These are phyloP conservation scores for Golubevia sp. DNA, from an alignment of 1,284 basidiomycete genomes.

Conservation along the genomic window DNA sequence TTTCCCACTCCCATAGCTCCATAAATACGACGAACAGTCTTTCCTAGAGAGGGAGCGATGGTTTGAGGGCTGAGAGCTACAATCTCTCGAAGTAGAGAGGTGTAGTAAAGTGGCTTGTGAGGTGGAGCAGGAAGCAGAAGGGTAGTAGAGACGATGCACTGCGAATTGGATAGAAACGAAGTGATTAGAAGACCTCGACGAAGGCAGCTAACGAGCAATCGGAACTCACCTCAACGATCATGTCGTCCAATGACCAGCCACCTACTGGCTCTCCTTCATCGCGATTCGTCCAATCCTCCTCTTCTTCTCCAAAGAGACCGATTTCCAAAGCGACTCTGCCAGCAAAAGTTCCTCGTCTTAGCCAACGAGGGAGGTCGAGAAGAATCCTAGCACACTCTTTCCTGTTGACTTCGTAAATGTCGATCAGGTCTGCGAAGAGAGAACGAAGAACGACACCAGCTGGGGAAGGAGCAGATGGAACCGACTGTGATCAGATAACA, in stretches of 20 bases:
- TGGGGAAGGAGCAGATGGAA: slow-evolving; percentile 74
- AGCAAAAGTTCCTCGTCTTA: slow-evolving; percentile 73
- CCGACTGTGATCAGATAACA: slow-evolving; percentile 67
- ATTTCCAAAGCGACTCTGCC: slow-evolving; percentile 21
- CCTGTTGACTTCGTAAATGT: slow-evolving; percentile 93
- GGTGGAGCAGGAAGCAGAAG: slow-evolving; percentile 78
- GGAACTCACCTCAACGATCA: slow-evolving; percentile 72
- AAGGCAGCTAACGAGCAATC: no score
- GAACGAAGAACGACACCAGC: slow-evolving; percentile 80
- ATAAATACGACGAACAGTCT: slow-evolving; percentile 88
- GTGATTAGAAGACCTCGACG: no score
- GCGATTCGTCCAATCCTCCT: slow-evolving; percentile 59
- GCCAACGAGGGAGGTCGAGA: slow-evolving; percentile 85
- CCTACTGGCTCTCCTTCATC: slow-evolving; percentile 42
- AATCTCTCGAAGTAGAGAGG: slow-evolving; percentile 85
- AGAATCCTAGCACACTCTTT: slow-evolving; percentile 89
- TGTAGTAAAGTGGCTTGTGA: slow-evolving; percentile 80
- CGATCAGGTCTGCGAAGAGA: slow-evolving; percentile 78
- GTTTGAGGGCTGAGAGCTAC: slow-evolving; percentile 89
- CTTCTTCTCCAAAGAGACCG: slow-evolving; percentile 46
- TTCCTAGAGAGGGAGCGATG: slow-evolving; percentile 92
- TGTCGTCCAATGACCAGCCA: slow-evolving; percentile 58
- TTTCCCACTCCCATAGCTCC: slow-evolving; percentile 30
- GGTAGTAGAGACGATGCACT: slow-evolving; percentile 75
- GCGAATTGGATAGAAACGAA: background rate